A percentile compares a stretch with the other conserved stretches of the same genome.
Evolutionary conservation across 2,329 filamentous ascomycete genomes (phyloP).

Genomic region (Teratosphaeria destructans): DNA sequence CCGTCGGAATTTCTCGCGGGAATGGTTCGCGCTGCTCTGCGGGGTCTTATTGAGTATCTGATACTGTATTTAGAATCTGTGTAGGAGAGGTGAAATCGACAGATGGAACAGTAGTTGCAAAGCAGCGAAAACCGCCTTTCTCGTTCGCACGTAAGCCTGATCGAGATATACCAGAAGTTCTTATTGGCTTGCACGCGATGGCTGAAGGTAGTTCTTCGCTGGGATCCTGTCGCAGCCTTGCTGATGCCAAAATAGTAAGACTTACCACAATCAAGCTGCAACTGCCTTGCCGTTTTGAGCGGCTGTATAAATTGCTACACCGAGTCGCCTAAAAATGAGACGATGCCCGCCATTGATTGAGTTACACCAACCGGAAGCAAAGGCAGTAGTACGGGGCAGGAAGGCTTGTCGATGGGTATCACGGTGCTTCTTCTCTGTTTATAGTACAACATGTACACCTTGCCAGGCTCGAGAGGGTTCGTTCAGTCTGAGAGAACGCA

Average conservation of each 20-base stretch:
- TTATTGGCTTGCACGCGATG: background rate
- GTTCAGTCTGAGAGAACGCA: background rate
- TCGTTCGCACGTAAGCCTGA: no score
- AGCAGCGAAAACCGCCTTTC: no score
- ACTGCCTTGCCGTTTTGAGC: no score
- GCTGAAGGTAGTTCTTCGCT: background rate
- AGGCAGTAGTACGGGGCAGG: background rate
- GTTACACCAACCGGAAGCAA: background rate
- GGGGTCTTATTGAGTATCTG: no score
- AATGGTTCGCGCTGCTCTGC: no score
- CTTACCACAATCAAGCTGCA: no score
- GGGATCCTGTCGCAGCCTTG: background rate
- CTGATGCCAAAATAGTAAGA: background rate
- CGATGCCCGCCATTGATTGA: background rate
- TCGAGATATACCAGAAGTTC: no score
- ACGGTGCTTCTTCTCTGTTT: background rate
- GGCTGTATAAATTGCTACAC: background rate
- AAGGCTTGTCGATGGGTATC: background rate
- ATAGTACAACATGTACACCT: background rate
- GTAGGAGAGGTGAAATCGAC: background rate
- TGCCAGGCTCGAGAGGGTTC: background rate
- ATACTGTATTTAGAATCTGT: no score
- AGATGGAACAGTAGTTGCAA: background rate
- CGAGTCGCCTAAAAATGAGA: background rate
- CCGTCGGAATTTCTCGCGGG: no score